Evolutionary conservation across 495 filamentous ascomycete species (phyloP).

Genomic region (Aspergillus mulundensis): DNA sequence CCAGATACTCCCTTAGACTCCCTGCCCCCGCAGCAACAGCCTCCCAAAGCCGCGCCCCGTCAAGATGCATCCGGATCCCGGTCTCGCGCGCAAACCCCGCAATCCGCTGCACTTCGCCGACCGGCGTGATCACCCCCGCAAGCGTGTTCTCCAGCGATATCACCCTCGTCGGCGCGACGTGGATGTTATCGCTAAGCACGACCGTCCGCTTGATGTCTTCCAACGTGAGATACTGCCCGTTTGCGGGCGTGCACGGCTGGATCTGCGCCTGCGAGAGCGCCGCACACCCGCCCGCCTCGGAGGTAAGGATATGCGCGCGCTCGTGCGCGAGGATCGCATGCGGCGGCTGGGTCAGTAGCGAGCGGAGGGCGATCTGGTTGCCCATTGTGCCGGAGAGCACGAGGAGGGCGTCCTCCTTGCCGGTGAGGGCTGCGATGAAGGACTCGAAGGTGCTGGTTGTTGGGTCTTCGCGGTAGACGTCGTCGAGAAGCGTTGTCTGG

Average conservation of each 20-base stretch:
- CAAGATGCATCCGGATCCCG: slow-evolving; percentile 31
- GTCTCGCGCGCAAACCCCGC: slow-evolving; percentile 24
- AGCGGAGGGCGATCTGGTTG: slow-evolving; percentile 69
- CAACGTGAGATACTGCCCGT: slow-evolving; percentile 63
- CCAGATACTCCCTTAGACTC: slow-evolving; percentile 18
- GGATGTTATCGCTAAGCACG: slow-evolving; percentile 30
- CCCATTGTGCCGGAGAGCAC: slow-evolving; percentile 83
- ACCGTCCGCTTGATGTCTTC: slow-evolving; percentile 58
- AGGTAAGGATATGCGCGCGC: too few species aligned
- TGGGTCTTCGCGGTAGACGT: slow-evolving; percentile 63
- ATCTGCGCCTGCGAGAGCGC: slow-evolving; percentile 77
- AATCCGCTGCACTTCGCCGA: slow-evolving; percentile 29
- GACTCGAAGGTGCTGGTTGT: slow-evolving; percentile 64
- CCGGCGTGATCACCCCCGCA: slow-evolving; percentile 27
- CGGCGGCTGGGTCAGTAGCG: slow-evolving; percentile 59
- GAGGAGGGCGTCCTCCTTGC: slow-evolving; percentile 65
- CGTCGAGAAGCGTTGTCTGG: slow-evolving; percentile 59
- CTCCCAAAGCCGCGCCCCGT: slow-evolving; percentile 35
- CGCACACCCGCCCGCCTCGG: slow-evolving; percentile 60
- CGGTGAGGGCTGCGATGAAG: slow-evolving; percentile 61
- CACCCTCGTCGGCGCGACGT: slow-evolving; percentile 29
- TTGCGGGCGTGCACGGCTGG: slow-evolving; percentile 54
- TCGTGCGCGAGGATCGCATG: slow-evolving; percentile 69
- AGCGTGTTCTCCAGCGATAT: slow-evolving; percentile 34
- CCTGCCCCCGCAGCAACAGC: slow-evolving; percentile 21